Evolutionary conservation across 2,329 filamentous ascomycete genomes (phyloP), one percentile per base, ranked within the genome.

Genomic region (Sclerotinia glacialis): DNA sequence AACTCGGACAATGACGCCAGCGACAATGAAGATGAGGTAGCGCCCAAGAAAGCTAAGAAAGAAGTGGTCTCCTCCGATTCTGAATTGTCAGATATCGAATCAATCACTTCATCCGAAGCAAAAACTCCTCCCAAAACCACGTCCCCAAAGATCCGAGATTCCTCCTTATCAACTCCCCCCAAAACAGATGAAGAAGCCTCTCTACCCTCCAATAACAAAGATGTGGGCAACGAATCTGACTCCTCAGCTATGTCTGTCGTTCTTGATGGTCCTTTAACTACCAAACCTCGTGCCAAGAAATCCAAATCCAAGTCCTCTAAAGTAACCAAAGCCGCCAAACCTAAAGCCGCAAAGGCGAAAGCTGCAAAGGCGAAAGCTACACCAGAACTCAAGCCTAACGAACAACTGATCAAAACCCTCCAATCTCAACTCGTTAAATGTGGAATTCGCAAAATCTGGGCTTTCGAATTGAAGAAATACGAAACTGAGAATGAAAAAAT

Each of bases 371-470:
- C 74, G 28, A 79, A 79, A n/a, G 74, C 81, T 11, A 77, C 79
- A 60, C 68, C 72, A 9, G 71, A 71, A 61, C 78, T 83, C 46
- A 77, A 87, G 23, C 85, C 89, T 0, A 85, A 93, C 68, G 86
- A 92, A 67, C 87, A 85, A 4, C 91, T 96, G 76, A 90, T 97
- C 76, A 98, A 97, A 78, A 90, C 88, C 59, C 82, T 98, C 4
- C 94, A 98, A 79, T 86, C 87, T 11, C 92, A 94, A 78, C 84
- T 99, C 8, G 80, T 89, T 55, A 97, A 97, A 78, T 99, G 94
- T 74, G 94, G 94, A 40, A 86, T 97, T 65, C 89, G 92, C 64
- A 98, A 97, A 76, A 85, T 97, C 69, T 99, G 95, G 94, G 86
- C 85, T 60, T 87, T 89, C 70, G 92, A 97, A 78, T 83, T 99